Base-by-base conservation (phyloP, 2,329 filamentous ascomycete genomes). In the Fusarium pilosicola region DNA sequence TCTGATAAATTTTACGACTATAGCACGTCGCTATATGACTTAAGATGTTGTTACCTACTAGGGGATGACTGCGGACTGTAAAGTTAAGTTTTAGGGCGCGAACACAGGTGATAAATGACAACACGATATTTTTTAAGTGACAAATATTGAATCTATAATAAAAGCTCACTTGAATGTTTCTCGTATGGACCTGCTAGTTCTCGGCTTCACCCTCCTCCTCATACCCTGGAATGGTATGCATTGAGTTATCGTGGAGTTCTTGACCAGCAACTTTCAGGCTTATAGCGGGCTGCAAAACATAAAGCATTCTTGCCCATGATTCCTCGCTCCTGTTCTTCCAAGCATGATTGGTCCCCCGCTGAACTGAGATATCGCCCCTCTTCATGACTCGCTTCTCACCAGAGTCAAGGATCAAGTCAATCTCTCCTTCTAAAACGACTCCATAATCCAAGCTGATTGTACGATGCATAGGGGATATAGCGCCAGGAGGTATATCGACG, bases 111-210 rank as follows among this genome's bases (percentile, higher is more conserved):
- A 34, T 34, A 7, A 34, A 34, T 34, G 32, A 34, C 32, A 34
- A 34, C 1, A 15, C 32, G 32, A 3, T 8, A 15, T 8, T 34
- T 34, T 34, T 34, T 8, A n/a, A 15, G 22, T 7, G 2, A 18
- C 0, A 18, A 13, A 13, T 1, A 15, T n/a, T 9, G 0, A 9
- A n/a, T 17, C 7, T n/a, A 5, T 17, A 0, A 12, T 45, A 8
- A 17, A n/a, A 3, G 10, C 14, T 18, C 11, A 13, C 5, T 18
- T n/a, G 10, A 17, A 8, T 17, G 9, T 17, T 12, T 49, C 20
- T 30, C 1, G 22, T 13, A 7, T 30, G 5, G 7, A 30, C 7
- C 6, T 3, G 3, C 42, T 59, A 49, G 7, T n/a, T 4, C 22
- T 32, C 32, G 3, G 4, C 34, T n/a, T 0, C 24, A 4, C 3